Conservation (phyloP, 1,284 basidiomycete genomes). For the Sporisorium iseilematis-ciliati region DNA sequence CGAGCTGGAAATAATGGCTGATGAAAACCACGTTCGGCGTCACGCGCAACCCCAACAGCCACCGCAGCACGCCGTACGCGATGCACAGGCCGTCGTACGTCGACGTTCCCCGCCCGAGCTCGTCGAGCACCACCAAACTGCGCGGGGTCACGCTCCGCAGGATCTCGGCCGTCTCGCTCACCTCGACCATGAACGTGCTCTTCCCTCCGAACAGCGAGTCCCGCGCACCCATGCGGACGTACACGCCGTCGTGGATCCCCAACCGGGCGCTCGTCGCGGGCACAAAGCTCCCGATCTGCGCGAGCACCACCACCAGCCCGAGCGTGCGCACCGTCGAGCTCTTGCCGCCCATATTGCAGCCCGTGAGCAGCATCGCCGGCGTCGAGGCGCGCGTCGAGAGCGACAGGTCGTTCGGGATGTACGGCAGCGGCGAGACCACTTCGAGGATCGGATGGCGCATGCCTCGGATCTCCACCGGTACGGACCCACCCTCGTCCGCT, state of each 20-base stretch:
- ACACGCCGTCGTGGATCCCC: conserved; percentile 83
- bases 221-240: conserved; percentile 86
- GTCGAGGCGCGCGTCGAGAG: conserved; percentile 18
- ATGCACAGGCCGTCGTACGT: conserved; percentile 62
- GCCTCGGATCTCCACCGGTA: conserved; percentile 37
- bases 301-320: conserved; percentile 70
- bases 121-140: conserved; percentile 70
- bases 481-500: conserved; percentile 1
- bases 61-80: conserved; percentile 53
- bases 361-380: conserved; percentile 61
- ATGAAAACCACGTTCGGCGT: conserved; percentile 59
- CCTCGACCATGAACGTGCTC: conserved; percentile 95
- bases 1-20: conserved; percentile 63
- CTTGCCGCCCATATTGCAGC: conserved; percentile 74
- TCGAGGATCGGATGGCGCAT: conserved; percentile 67
- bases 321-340: conserved; percentile 73
- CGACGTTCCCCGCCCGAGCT: conserved; percentile 56
- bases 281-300: conserved; percentile 74
- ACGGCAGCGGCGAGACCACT: conserved; percentile 36
- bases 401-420: conserved; percentile 61
- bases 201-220: conserved; percentile 86
- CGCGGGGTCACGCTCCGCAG: conserved; percentile 71
- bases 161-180: conserved; percentile 92
- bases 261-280: conserved; percentile 80
- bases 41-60: conserved; percentile 22